Base-by-base conservation (phyloP, 2,329 filamentous ascomycete genomes). In the Arthrinium phaeospermum region DNA sequence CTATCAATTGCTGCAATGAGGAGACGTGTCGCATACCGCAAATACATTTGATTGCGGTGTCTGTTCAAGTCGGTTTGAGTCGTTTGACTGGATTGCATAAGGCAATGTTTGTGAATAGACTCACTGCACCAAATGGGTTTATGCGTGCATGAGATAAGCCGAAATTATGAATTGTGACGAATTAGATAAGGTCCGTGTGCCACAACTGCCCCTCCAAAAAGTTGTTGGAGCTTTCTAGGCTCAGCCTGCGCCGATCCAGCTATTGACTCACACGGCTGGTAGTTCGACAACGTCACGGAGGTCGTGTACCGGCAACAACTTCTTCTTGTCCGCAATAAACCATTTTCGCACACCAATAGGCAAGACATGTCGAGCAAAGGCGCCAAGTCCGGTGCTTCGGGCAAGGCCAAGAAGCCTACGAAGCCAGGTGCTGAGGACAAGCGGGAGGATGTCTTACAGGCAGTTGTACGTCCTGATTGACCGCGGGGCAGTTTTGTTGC, bases 381-480 rank as follows among this genome's bases (percentile, higher is more conserved):
- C 64, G 69, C 68, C 47, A 47, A 53, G 41, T 71, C 72, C 47
- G 80, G 76, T 45, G 76, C 78, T 71, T 77, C 82, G 73, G 79
- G 80, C 73, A 88, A 89, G 83, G 85, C 85, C 77, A 90, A 89
- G 78, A 89, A 89, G 79, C 76, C 86, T 73, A 80, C 83, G 77
- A 89, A 88, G 76, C 75, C 83, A 70, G 84, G 84, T 75, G 82
- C 79, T 41, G 84, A 86, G 67, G 88, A 91, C 79, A 90, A 90
- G 79, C 83, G 85, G 77, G 89, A 91, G 76, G 88, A 90, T 80
- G 85, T 87, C 73, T 82, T 91, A 71, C 88, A 91, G 68, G 80
- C 80, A 53, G 80, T 81, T 71, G 79, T 78, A 76, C 70, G 79
- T 75, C 69, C 73, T 70, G 16, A 67, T 19, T 53, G 34, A 73